phyloP scores from a whole-genome alignment of 176 grass and related monocot genomes.

The Areca catechu region DNA sequence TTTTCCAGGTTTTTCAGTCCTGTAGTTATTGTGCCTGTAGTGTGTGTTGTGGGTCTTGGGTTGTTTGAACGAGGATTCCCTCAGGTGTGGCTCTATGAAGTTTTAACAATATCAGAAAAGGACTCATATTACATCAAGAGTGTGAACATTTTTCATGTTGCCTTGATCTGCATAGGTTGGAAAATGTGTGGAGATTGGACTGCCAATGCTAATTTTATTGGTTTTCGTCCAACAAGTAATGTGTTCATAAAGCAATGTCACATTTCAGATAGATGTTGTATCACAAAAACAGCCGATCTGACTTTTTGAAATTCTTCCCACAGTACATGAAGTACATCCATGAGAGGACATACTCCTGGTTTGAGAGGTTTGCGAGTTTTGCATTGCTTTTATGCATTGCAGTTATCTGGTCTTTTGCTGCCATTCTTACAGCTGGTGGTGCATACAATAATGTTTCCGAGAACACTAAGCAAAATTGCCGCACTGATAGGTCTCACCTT shows the following conservation, averaged over 20 bases:
- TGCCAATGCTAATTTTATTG: conserved; percentile 83
- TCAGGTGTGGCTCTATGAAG: conserved; percentile 45
- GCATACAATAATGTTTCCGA: conserved; percentile 75
- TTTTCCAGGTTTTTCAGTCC: conserved; percentile 70
- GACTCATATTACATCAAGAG: not conserved
- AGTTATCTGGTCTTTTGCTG: conserved; percentile 88
- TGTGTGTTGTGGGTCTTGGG: conserved; percentile 90
- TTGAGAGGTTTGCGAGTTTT: conserved; percentile 89
- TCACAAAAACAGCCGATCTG: conserved; percentile 8
- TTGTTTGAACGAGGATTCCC: conserved; percentile 87
- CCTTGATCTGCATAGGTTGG: conserved; percentile 52
- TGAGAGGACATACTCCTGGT: conserved; percentile 33
- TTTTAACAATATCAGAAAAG: conserved; percentile 10
- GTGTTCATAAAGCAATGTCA: not conserved
- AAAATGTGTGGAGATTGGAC: conserved; percentile 97
- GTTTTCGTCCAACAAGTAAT: conserved; percentile 74
- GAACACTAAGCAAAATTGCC: conserved; percentile 78
- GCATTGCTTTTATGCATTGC: conserved; percentile 67
- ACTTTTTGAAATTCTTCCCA: conserved; percentile 24
- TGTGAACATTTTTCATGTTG: conserved; percentile 16
- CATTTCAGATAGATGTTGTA: conserved; percentile 1
- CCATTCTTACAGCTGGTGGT: conserved; percentile 88
- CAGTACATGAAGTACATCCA: conserved; percentile 45
- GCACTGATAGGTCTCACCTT: conserved; percentile 66
- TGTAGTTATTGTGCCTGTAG: conserved; percentile 76